Percentiles rank a stretch among this genome's conserved stretches.
Evolutionary conservation across 2,329 filamentous ascomycete species (phyloP).

Genomic region (Alternaria hordeiaustralica): DNA sequence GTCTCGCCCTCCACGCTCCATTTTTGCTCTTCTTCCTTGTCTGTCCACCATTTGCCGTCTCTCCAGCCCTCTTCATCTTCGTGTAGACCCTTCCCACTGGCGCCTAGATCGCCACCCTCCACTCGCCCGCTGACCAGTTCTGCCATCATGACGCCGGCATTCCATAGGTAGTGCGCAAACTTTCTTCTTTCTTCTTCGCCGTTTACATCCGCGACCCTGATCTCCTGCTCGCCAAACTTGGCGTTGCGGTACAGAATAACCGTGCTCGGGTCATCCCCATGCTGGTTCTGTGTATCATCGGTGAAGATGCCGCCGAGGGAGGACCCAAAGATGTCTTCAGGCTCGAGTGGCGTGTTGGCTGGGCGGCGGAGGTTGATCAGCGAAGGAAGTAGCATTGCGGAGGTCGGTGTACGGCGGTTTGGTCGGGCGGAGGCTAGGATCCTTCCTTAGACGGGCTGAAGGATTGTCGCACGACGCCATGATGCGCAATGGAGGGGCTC

Average conservation of each 20-base stretch:
- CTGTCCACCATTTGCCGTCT: constrained; percentile 42
- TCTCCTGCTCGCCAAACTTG: constrained; percentile 42
- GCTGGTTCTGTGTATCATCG: constrained; percentile 70
- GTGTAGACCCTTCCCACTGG: constrained; percentile 27
- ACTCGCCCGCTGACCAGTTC: constrained; percentile 50
- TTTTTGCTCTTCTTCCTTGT: constrained; percentile 34
- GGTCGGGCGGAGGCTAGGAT: neutral
- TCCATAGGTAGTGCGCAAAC: constrained; percentile 79
- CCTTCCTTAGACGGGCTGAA: neutral
- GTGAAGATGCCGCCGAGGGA: constrained; percentile 70
- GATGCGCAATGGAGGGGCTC: constrained; percentile 2
- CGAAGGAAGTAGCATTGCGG: constrained; percentile 33
- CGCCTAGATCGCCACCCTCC: constrained; percentile 13
- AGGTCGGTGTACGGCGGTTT: neutral
- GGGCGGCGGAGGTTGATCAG: constrained; percentile 40
- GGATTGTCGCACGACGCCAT: neutral
- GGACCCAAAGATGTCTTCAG: constrained; percentile 67
- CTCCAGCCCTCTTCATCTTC: constrained; percentile 29
- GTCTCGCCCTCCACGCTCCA: constrained; percentile 59
- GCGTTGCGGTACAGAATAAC: constrained; percentile 64
- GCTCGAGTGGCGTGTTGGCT: constrained; percentile 40
- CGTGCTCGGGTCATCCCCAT: constrained; percentile 66
- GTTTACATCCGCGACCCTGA: constrained; percentile 54
- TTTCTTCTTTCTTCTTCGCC: constrained; percentile 63
- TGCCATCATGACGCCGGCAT: constrained; percentile 60